phyloP scores from a whole-genome alignment of 129 eudicot genomes.

The Silybum marianum region DNA sequence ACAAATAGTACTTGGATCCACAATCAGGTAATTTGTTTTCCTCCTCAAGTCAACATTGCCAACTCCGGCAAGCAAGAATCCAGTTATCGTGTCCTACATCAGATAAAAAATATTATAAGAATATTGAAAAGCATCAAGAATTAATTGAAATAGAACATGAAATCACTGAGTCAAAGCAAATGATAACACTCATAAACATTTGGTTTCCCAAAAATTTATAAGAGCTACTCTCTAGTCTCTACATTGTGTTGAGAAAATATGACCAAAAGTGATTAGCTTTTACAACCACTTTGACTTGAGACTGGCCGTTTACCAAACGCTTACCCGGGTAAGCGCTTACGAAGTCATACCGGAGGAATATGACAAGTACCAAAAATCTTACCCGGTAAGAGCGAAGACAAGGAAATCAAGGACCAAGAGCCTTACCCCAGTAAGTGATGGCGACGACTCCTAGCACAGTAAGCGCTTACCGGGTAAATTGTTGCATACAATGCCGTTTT shows the following conservation, averaged over 20 bases:
- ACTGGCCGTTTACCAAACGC: too few relatives aligned
- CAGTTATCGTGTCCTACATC: constrained; percentile 88
- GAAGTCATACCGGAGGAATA: too few relatives aligned
- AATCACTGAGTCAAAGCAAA: neutral
- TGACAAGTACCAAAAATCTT: too few relatives aligned
- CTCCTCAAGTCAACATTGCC: constrained; percentile 97
- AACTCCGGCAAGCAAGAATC: constrained; percentile 94
- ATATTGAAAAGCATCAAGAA: neutral
- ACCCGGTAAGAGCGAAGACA: too few relatives aligned
- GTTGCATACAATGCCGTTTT: too few relatives aligned
- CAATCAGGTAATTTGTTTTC: constrained; percentile 96
- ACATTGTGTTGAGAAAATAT: neutral
- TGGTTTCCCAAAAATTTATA: neutral
- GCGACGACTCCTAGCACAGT: too few relatives aligned
- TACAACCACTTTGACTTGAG: neutral
- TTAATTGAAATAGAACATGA: neutral
- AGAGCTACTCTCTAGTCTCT: neutral
- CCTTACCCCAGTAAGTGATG: too few relatives aligned
- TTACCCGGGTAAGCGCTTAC: too few relatives aligned
- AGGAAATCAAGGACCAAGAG: too few relatives aligned
- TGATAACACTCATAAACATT: neutral
- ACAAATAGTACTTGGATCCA: constrained; percentile 74
- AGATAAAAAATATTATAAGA: constrained; percentile 11
- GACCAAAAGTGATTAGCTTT: neutral
- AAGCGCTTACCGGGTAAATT: too few relatives aligned